Evolutionary conservation across 2,329 filamentous ascomycete species (phyloP), one percentile per base, ranked within the genome.

Genomic region (Calonectria pauciramosa): DNA sequence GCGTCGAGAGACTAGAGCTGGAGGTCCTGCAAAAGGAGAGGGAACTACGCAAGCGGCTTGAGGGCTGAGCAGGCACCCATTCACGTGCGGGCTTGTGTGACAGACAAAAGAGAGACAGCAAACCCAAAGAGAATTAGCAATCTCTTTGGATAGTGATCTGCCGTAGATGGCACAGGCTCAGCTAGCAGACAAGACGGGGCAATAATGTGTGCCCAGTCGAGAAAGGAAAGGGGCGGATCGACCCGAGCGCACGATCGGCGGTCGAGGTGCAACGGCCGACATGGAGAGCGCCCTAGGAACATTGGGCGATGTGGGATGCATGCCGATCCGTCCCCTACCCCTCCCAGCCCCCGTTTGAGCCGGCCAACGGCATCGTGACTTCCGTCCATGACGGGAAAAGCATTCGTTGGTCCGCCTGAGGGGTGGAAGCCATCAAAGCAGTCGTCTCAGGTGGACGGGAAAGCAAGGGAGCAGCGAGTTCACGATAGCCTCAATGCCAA

Each of bases 1-100:
- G 95, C 34, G 95, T 98, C 23, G 95, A 97, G 83, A 90, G 96
- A 75, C 85, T 98, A 77, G 95, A 97, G 87, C 83, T 98, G 80
- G 95, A 98, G 86, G 94, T 95, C n/a, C 89, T 92, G 79, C 96
- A 98, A 81, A 92, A 91, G 84, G 91, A 92, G 85, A 86, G 90
- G 75, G 91, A 93, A 84, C 79, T 92, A 80, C 84, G 89, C 78
- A 87, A 89, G 83, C 84, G 88, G 75, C 77, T 91, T 56, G 88
- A 89, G 13, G 80, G 78, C 16, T 85, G 79, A 82, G 70, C 8
- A 26, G 30, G 32, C 26, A 14, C 32, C 41, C 14, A 32, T 28
- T 32, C 20, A 56, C 9, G 34, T 30, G 49, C 34, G 56, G 56
- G 34, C 34, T 60, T 34, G 28, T 56, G 28, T 56, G 52, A 36